Evolutionary conservation across 352 stramenopile genomes (phyloP), one percentile per base, ranked within the genome.

Genomic region (Phytophthora sojae): DNA sequence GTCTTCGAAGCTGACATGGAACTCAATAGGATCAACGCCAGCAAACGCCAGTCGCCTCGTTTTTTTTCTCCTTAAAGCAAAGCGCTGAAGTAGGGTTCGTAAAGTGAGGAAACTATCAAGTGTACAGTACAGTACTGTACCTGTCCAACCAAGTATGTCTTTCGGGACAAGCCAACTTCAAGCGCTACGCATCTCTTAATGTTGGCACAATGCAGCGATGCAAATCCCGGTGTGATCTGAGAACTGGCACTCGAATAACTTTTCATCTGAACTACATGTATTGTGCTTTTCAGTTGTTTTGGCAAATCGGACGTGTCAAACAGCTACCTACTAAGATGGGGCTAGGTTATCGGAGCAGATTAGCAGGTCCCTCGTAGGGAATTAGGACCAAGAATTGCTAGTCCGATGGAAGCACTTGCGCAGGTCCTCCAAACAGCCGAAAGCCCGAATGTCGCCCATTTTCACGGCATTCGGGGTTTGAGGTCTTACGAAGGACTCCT

Each of bases 151-250:
- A 42, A 42, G 35, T 42, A 9, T 6, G 8, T 9, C 35, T 42
- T 42, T 32, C 29, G 29, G 29, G 35, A 42, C 35, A 42, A 12
- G 12, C 35, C 35, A 42, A 42, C 35, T 42, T 42, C 35, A 42
- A 42, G 35, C 35, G 35, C 35, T 42, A 15, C 35, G 35, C 35
- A 42, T 39, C 32, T 39, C 32, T 39, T 21, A 32, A 67, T 54
- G 35, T 45, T 25, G 4, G 42, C 8, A 60, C 61, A 55, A 67
- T 25, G 12, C 14, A 55, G 30, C 61, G 61, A 67, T 32, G n/a
- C 61, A 61, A 67, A 67, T 67, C 61, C 6, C 35, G 49, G 47
- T 19, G 44, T 15, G 49, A 67, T 67, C 49, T 52, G 32, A 29
- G 58, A 57, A 4, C 30, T 15, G 23, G 42, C 42, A 19, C 12